Base-by-base conservation (phyloP, 1,284 basidiomycete species). In the Naganishia cerealis region DNA sequence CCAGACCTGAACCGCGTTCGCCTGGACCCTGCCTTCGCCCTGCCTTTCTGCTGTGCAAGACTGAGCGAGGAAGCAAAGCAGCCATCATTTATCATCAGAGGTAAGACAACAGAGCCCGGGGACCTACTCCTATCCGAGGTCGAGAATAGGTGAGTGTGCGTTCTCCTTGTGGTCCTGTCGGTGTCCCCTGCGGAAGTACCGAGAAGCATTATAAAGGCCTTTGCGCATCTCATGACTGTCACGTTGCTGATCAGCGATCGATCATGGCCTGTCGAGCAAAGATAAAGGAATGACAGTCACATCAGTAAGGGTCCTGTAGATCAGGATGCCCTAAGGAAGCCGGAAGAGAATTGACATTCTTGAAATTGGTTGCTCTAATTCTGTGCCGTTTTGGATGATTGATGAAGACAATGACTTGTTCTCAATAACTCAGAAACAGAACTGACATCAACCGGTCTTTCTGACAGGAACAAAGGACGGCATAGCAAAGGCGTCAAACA, bases 381-480 rank as follows among this genome's bases (percentile, higher is more conserved):
- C 21, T 50, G n/a, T 9, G 46, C 46, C 24, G 46, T 50, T 50
- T 24, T 21, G 46, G 9, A n/a, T 50, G n/a, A 2, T 50, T 50
- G 46, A 50, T 50, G 46, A 24, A 50, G 46, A 50, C n/a, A 18
- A 15, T 46, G 7, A 16, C n/a, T 15, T 15, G 46, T 9, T 50
- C n/a, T 8, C 21, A 46, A 50, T 50, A 50, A 21, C 46, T 7
- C 24, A 24, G 46, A 50, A 50, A 24, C 46, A 5, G 18, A 18
- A 50, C 46, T 50, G 46, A 50, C 46, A 59, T 48, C 42, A 12
- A 10, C 12, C 33, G 43, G 21, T 39, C 55, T 57, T 36, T 39
- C 36, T 46, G 12, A 26, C 38, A 59, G 40, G 16, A 29, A 48
- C 57, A 48, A 59, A 59, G 57, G 57, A 59, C 43, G 1, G 21